Evolutionary conservation across 2,329 filamentous ascomycete genomes (phyloP).

Genomic region (Microcyclospora tardicrescens): DNA sequence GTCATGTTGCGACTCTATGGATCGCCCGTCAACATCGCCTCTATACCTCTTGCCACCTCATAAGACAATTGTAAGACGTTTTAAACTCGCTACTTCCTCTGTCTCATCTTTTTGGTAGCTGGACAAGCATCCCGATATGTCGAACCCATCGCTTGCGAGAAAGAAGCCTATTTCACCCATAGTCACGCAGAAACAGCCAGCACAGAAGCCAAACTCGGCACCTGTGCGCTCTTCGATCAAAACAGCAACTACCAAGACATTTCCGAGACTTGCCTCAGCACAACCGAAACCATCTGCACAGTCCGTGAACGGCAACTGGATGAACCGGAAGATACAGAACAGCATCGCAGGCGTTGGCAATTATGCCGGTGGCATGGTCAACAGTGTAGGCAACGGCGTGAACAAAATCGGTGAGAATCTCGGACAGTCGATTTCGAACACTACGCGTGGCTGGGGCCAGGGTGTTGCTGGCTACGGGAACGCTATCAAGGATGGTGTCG

Average conservation of each 20-base stretch:
- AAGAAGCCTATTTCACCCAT: too few relatives aligned
- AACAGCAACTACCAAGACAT: slow-evolving; percentile 1
- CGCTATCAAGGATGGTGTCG: slow-evolving; percentile 35
- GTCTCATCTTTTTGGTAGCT: too few relatives aligned
- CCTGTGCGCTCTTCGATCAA: slow-evolving; percentile 5
- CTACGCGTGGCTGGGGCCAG: slow-evolving; percentile 35
- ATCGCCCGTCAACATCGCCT: too few relatives aligned
- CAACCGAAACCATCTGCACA: slow-evolving; percentile 5
- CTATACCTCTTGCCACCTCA: too few relatives aligned
- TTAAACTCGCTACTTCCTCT: too few relatives aligned
- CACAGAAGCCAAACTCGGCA: neutral
- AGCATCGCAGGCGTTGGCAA: slow-evolving; percentile 32
- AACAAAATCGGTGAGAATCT: slow-evolving; percentile 34
- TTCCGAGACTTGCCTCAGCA: neutral
- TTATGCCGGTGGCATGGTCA: slow-evolving; percentile 30
- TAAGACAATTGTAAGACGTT: too few relatives aligned
- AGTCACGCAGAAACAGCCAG: neutral
- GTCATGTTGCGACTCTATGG: too few relatives aligned
- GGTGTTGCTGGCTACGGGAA: slow-evolving; percentile 38
- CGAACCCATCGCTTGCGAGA: too few relatives aligned
- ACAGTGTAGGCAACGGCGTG: slow-evolving; percentile 33
- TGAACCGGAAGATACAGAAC: slow-evolving; percentile 32
- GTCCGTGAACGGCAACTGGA: slow-evolving; percentile 28
- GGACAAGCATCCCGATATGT: too few relatives aligned
- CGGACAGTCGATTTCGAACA: slow-evolving; percentile 31